phyloP scores from a whole-genome alignment of 169 alveolate species.

The Plasmodium cynomolgi region DNA sequence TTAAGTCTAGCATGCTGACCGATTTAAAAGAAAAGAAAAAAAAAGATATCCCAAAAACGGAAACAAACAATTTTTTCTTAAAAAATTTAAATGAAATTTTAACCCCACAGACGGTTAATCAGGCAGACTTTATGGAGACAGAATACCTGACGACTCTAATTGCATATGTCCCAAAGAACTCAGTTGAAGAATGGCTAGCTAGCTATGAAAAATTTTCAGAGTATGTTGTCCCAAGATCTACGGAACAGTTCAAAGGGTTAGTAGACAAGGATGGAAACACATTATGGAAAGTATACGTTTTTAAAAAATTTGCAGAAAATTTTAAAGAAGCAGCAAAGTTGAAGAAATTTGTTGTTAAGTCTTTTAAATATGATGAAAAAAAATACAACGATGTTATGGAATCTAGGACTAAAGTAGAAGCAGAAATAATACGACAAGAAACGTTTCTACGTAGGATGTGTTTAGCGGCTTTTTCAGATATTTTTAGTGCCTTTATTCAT shows the following conservation, averaged over 20 bases:
- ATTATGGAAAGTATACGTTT: constrained; percentile 86
- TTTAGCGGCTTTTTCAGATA: constrained; percentile 91
- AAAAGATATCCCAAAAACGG: constrained; percentile 75
- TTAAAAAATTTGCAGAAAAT: constrained; percentile 82
- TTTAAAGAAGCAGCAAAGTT: constrained; percentile 84
- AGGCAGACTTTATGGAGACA: constrained; percentile 86
- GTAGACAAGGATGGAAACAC: constrained; percentile 84
- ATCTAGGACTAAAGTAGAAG: constrained; percentile 85
- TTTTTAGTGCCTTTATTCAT: constrained; percentile 90
- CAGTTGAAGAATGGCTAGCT: constrained; percentile 79
- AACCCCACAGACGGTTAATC: constrained; percentile 88
- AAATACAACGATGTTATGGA: constrained; percentile 84
- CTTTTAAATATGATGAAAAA: constrained; percentile 88
- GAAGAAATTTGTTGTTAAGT: constrained; percentile 82
- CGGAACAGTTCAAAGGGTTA: constrained; percentile 80
- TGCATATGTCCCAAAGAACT: constrained; percentile 86
- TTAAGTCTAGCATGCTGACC: constrained; percentile 84
- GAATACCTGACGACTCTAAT: constrained; percentile 88
- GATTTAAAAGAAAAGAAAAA: constrained; percentile 86
- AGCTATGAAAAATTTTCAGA: constrained; percentile 82
- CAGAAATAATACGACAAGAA: constrained; percentile 89
- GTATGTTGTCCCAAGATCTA: constrained; percentile 89
- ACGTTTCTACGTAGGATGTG: constrained; percentile 89
- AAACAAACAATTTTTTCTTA: constrained; percentile 64
- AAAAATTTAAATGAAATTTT: constrained; percentile 89